Evolutionary conservation across 2,329 filamentous ascomycete species (phyloP).

Genomic region (Aspergillus sclerotialis): DNA sequence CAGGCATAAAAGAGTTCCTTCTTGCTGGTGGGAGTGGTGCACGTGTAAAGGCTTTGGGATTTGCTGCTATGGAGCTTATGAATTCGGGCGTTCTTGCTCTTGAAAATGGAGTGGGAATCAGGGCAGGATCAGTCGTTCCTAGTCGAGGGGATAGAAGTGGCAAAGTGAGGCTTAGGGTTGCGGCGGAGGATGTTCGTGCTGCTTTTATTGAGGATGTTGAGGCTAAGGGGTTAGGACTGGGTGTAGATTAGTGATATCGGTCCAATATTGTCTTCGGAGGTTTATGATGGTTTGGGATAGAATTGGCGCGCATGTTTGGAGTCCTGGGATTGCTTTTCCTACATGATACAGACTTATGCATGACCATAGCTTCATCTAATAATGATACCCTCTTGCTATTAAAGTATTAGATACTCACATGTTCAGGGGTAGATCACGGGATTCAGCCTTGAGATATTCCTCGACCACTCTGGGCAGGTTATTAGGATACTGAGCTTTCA

Average conservation of each 20-base stretch:
- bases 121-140: slow-evolving; percentile 42
- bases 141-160: slow-evolving; percentile 74
- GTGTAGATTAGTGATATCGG: slow-evolving; percentile 24
- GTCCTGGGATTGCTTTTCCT: too few relatives aligned
- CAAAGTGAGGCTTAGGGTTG: slow-evolving; percentile 76
- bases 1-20: slow-evolving; percentile 56
- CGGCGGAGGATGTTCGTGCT: slow-evolving; percentile 82
- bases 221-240: slow-evolving; percentile 69
- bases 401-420: too few relatives aligned
- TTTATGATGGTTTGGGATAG: too few relatives aligned
- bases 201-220: slow-evolving; percentile 85
- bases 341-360: too few relatives aligned
- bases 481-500: too few relatives aligned
- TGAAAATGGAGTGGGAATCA: slow-evolving; percentile 44
- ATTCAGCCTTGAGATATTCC: too few relatives aligned
- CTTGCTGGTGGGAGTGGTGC: slow-evolving; percentile 36
- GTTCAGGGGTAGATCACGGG: too few relatives aligned
- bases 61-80: slow-evolving; percentile 72
- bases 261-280: neutral
- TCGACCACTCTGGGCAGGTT: too few relatives aligned
- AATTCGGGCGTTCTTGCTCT: slow-evolving; percentile 83
- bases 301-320: too few relatives aligned
- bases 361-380: too few relatives aligned
- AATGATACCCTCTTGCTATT: too few relatives aligned
- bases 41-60: slow-evolving; percentile 56